A percentile compares a stretch with the other conserved stretches of the same genome.
phyloP scores from a whole-genome alignment of 768 basidiomycete genomes.

The Amanita pallidorosea region DNA sequence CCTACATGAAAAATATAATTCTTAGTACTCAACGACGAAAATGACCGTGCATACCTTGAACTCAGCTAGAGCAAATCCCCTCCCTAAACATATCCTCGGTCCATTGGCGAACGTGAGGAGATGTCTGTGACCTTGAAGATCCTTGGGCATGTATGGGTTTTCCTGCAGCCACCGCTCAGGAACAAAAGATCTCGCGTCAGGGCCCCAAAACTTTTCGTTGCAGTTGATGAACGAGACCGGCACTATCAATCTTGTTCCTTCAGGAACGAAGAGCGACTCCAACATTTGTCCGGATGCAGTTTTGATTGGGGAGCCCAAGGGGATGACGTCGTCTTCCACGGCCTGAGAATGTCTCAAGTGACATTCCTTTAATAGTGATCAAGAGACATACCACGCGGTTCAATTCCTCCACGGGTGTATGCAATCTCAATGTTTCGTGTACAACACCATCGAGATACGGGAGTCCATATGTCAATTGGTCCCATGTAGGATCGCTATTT shows the following conservation, averaged over 20 bases:
- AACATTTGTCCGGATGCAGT: slow-evolving; percentile 18
- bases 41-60: not conserved
- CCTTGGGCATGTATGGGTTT: slow-evolving; percentile 15
- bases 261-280: slow-evolving; percentile 20
- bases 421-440: slow-evolving; percentile 28
- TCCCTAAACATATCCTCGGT: slow-evolving; percentile 32
- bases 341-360: slow-evolving; percentile 16
- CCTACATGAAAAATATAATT: no score
- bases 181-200: slow-evolving; percentile 29
- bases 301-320: slow-evolving; percentile 21
- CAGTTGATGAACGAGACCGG: slow-evolving; percentile 30
- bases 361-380: not conserved
- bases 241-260: slow-evolving; percentile 23
- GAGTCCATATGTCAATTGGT: slow-evolving; percentile 29
- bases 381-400: slow-evolving; percentile 18
- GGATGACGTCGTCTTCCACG: slow-evolving; percentile 25
- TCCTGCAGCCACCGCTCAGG: slow-evolving; percentile 32
- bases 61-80: slow-evolving; percentile 21
- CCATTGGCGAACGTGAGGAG: slow-evolving; percentile 36
- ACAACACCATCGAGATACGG: slow-evolving; percentile 32
- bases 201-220: slow-evolving; percentile 30
- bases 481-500: slow-evolving; percentile 24
- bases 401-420: slow-evolving; percentile 21
- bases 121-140: slow-evolving; percentile 26
- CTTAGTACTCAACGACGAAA: no score